Base-by-base conservation (phyloP, 192 early-diverging fungal species). In the Coemansia aciculifera region DNA sequence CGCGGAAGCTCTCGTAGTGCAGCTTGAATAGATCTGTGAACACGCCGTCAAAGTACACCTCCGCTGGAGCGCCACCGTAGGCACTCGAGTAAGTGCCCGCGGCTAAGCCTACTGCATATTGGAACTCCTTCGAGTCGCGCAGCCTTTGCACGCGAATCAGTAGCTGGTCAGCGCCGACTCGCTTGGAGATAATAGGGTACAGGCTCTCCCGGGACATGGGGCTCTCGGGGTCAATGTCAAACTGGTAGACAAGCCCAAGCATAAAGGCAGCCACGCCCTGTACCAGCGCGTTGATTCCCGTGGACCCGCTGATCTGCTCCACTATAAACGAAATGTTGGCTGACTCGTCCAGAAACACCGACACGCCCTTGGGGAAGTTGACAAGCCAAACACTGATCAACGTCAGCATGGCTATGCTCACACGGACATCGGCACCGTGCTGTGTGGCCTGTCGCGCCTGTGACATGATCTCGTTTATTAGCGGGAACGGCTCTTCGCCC, bases 211-310 rank as follows among this genome's bases (percentile, higher is more conserved):
- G 85, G 3, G 86, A 84, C 66, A 99, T 89, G 3, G 88, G 83
- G 3, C 93, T 77, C 62, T 92, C 90, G 3, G 88, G 73, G 39
- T 94, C 91, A 76, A 92, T 84, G 73, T 98, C 95, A 75, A 89
- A 99, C 75, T 98, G 89, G 62, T 93, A 92, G 36, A 91, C 85
- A 9, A 97, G 84, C 3, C 94, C 91, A 27, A 97, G 78, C 32
- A 97, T 71, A 74, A 91, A 96, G 4, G 95, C 94, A 3, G 92
- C 87, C 44, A 97, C 77, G 9, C 97, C 96, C 81, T 99, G 97
- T 0, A 95, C 89, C 43, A 93, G 77, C 24, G 92, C 87, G 64
- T 95, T 91, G 37, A 92, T 87, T 8, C 90, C 89, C 36, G 96
- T 92, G 0, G 93, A 90, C 57, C 94, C 91, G 59, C 85, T 92